Percentiles rank a stretch among this genome's conserved stretches.
These are phyloP conservation scores for Mycena latifolia DNA, from an alignment of 768 basidiomycete genomes.

Conservation along the genomic window DNA sequence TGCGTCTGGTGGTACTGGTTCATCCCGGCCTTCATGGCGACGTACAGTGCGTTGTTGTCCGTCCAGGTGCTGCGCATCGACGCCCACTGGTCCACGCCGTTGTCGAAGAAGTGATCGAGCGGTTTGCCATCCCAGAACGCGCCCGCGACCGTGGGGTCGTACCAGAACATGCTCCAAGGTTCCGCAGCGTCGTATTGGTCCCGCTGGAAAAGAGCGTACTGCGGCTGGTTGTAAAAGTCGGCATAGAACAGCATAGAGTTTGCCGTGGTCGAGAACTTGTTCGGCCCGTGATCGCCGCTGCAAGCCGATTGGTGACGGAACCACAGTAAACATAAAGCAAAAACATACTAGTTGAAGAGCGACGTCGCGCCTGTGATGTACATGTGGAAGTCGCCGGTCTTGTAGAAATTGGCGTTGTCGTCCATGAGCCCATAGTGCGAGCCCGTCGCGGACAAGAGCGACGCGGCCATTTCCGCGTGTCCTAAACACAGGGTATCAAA, in stretches of 20 bases:
- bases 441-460: slow-evolving; percentile 89
- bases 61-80: slow-evolving; percentile 97
- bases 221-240: slow-evolving; percentile 73
- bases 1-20: slow-evolving; percentile 91
- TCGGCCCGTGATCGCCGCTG: slow-evolving; percentile 87
- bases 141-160: slow-evolving; percentile 84
- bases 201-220: slow-evolving; percentile 90
- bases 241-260: slow-evolving; percentile 89
- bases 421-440: slow-evolving; percentile 80
- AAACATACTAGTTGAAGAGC: slow-evolving; percentile 73
- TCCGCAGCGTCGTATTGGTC: slow-evolving; percentile 87
- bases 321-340: neutral
- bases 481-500: too few relatives aligned
- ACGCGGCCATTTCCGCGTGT: slow-evolving; percentile 92
- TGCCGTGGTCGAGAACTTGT: slow-evolving; percentile 95
- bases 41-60: slow-evolving; percentile 82
- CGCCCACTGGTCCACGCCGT: slow-evolving; percentile 83
- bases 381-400: slow-evolving; percentile 93
- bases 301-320: neutral
- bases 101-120: slow-evolving; percentile 88
- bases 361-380: slow-evolving; percentile 86
- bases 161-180: slow-evolving; percentile 94
- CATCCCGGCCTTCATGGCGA: slow-evolving; percentile 90
- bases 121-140: slow-evolving; percentile 93
- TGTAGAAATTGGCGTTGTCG: slow-evolving; percentile 74